Evolutionary conservation across 2,329 filamentous ascomycete species (phyloP).

Genomic region (Aspergillus ibericus): DNA sequence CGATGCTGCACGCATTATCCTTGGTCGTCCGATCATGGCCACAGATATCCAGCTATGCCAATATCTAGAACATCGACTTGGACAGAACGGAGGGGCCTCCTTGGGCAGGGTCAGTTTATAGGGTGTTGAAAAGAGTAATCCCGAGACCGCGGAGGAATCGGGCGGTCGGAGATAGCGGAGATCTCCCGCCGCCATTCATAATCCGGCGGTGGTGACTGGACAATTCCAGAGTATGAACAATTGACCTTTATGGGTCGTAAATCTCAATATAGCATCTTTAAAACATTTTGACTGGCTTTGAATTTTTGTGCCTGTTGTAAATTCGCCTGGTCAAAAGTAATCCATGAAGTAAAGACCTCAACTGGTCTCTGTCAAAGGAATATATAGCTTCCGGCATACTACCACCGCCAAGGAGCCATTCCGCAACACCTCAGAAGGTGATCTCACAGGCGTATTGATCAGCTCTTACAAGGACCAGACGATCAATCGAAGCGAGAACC

Average conservation of each 20-base stretch:
- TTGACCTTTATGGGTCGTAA: neutral
- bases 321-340: no score
- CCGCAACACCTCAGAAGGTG: no score
- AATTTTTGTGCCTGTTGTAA: no score
- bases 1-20: neutral
- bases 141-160: neutral
- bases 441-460: no score
- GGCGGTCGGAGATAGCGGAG: slow-evolving; percentile 1
- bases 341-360: no score
- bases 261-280: neutral
- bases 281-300: neutral
- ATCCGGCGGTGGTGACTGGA: neutral
- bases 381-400: no score
- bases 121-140: neutral
- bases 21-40: neutral
- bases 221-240: neutral
- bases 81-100: neutral
- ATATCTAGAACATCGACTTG: neutral
- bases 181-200: neutral
- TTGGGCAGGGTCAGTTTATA: neutral
- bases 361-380: no score
- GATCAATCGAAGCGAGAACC: no score
- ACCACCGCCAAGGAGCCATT: no score
- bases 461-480: no score
- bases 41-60: neutral